Percentiles rank a stretch among this genome's conserved stretches.
phyloP scores from a whole-genome alignment of 2,329 filamentous ascomycete species.

The Penicillium glabrum region DNA sequence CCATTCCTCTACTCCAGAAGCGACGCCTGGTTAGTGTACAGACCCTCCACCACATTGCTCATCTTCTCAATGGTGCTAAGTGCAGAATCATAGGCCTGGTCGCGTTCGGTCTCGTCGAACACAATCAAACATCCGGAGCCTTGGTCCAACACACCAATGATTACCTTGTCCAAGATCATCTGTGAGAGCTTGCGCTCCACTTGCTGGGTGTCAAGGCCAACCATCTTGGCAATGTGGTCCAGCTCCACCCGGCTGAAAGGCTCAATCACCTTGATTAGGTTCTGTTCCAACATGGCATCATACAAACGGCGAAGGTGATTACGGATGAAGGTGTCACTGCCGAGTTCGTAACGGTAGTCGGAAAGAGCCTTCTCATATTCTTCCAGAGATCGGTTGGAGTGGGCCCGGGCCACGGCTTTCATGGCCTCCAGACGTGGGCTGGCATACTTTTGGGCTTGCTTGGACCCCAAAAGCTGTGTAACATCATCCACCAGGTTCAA shows the following conservation, averaged over 20 bases:
- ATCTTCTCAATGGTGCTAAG: conserved; percentile 95
- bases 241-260: conserved; percentile 97
- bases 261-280: conserved; percentile 99
- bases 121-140: conserved; percentile 97
- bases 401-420: conserved; percentile 96
- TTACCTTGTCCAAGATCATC: conserved; percentile 99
- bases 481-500: conserved; percentile 95
- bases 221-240: conserved; percentile 95
- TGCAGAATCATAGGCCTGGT: conserved; percentile 91
- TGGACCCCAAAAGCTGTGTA: conserved; percentile 88
- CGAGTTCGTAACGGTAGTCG: conserved; percentile 88
- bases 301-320: conserved; percentile 95
- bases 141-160: conserved; percentile 95
- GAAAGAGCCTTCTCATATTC: conserved; percentile 94
- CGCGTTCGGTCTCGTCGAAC: conserved; percentile 90
- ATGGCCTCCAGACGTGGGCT: conserved; percentile 96
- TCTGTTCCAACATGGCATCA: conserved; percentile 98
- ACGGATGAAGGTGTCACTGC: conserved; percentile 91
- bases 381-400: conserved; percentile 91
- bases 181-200: conserved; percentile 98
- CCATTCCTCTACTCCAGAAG: conserved; percentile 70
- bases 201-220: conserved; percentile 91
- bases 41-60: conserved; percentile 92
- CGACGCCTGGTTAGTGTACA: conserved; percentile 97
- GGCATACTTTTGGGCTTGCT: conserved; percentile 95